phyloP scores from a whole-genome alignment of 2,329 filamentous ascomycete genomes.

The Aspergillaceae sp. region DNA sequence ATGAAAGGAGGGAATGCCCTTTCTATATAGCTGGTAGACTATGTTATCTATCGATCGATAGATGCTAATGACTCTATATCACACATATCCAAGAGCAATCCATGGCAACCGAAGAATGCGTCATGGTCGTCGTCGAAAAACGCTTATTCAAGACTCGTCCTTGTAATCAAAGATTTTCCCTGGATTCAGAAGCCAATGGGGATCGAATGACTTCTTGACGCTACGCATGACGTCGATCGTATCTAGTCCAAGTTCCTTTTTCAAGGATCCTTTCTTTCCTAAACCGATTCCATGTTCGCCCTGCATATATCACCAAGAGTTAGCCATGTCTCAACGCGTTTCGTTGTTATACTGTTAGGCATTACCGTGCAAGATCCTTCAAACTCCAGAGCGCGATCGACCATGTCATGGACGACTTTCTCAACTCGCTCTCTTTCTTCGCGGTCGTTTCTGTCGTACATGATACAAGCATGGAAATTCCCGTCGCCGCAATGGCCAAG shows the following conservation, averaged over 20 bases:
- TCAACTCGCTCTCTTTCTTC: slow-evolving; percentile 69
- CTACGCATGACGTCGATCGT: slow-evolving; percentile 77
- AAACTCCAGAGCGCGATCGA: slow-evolving; percentile 83
- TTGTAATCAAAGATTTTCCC: slow-evolving; percentile 76
- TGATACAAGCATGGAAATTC: slow-evolving; percentile 89
- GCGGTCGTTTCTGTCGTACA: slow-evolving; percentile 66
- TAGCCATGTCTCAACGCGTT: not conserved
- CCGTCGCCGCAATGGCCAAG: slow-evolving; percentile 87
- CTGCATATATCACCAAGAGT: slow-evolving; percentile 12
- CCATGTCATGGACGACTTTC: slow-evolving; percentile 79
- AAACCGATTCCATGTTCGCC: slow-evolving; percentile 81
- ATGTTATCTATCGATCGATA: no score
- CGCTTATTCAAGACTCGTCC: not conserved
- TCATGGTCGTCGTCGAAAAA: not conserved
- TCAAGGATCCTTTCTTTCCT: slow-evolving; percentile 72
- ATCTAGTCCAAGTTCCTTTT: slow-evolving; percentile 70
- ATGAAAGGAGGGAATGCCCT: no score
- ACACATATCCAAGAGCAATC: no score
- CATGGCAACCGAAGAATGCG: no score
- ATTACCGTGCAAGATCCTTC: slow-evolving; percentile 73
- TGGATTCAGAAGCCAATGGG: slow-evolving; percentile 81
- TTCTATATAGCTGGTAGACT: no score
- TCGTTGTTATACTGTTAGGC: not conserved
- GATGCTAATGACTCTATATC: no score
- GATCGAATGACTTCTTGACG: slow-evolving; percentile 76